Conservation (phyloP, 345 rosid species). For the Corymbia maculata region DNA sequence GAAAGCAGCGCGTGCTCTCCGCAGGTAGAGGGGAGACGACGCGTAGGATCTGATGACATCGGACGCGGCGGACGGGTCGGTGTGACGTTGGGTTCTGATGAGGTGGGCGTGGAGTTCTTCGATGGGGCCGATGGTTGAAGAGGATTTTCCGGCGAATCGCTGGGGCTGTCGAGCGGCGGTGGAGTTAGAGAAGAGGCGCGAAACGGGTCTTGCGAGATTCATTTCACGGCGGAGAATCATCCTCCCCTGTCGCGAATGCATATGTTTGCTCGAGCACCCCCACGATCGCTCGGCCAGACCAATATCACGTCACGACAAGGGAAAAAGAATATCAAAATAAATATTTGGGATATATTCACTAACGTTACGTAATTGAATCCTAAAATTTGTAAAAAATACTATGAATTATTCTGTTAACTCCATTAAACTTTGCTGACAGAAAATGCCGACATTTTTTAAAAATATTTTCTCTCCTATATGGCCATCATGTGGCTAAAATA, state of each 20-base stretch:
- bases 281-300: too few relatives aligned
- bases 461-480: too few relatives aligned
- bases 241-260: background rate
- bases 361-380: too few relatives aligned
- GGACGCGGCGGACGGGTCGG: conserved; percentile 22
- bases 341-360: too few relatives aligned
- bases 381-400: background rate
- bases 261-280: background rate
- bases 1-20: conserved; percentile 28
- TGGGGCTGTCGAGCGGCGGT: background rate
- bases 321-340: too few relatives aligned
- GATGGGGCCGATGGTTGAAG: background rate
- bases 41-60: conserved; percentile 35
- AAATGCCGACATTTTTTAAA: too few relatives aligned
- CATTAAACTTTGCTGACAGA: too few relatives aligned
- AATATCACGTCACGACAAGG: too few relatives aligned
- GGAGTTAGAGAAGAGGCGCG: conserved; percentile 7
- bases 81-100: conserved; percentile 21
- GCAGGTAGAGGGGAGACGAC: conserved; percentile 16
- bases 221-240: background rate
- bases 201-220: background rate
- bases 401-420: too few relatives aligned
- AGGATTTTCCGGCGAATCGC: background rate
- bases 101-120: conserved; percentile 31
- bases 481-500: too few relatives aligned